phyloP scores from a whole-genome alignment of 371 early-diverging fungal species.

The Mitosporidium daphniae region DNA sequence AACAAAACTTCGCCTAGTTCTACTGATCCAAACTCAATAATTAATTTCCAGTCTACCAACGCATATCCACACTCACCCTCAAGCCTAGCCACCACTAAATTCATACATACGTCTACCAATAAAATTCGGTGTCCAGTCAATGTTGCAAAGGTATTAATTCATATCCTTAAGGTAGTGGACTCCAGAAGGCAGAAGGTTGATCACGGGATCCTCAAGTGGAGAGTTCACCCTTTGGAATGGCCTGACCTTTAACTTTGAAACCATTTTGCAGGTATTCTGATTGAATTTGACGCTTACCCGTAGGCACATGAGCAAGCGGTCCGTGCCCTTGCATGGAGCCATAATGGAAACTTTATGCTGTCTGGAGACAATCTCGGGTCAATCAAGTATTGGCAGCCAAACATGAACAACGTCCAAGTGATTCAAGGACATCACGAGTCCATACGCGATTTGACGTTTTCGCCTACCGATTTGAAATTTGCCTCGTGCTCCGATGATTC shows the following conservation, averaged over 20 bases:
- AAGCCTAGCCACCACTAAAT: constrained; percentile 47
- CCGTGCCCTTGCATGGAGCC: constrained; percentile 85
- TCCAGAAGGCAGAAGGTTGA: constrained; percentile 83
- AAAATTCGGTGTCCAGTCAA: constrained; percentile 81
- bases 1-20: neutral
- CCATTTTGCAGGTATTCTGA: constrained; percentile 50
- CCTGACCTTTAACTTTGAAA: constrained; percentile 93
- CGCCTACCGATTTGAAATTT: constrained; percentile 62
- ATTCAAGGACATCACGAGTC: constrained; percentile 68
- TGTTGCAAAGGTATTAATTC: constrained; percentile 30
- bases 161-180: constrained; percentile 28
- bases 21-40: neutral
- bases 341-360: constrained; percentile 75
- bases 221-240: constrained; percentile 99
- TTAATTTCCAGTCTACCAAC: neutral
- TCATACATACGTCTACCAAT: constrained; percentile 82
- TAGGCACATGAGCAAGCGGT: constrained; percentile 75
- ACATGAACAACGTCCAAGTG: constrained; percentile 81
- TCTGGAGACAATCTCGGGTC: constrained; percentile 74
- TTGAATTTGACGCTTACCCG: constrained; percentile 1
- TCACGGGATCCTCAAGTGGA: constrained; percentile 82
- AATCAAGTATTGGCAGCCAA: constrained; percentile 96
- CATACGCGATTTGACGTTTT: constrained; percentile 58
- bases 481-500: constrained; percentile 90
- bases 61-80: constrained; percentile 32